A percentile compares a stretch with the other conserved stretches of the same genome.
Evolutionary conservation across 2,329 filamentous ascomycete species (phyloP).

Genomic region (Botrytis sinoallii): DNA sequence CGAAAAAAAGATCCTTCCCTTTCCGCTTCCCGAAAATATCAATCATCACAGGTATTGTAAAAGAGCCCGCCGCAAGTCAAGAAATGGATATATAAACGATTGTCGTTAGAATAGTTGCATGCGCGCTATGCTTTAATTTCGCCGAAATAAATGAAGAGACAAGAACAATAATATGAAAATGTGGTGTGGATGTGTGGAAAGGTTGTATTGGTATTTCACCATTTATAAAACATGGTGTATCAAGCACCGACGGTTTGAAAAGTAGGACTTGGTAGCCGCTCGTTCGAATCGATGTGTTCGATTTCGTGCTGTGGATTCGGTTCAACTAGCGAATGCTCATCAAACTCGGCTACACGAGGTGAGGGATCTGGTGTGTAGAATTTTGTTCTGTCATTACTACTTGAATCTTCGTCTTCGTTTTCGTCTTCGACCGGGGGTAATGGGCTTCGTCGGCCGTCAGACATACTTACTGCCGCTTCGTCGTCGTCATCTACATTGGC

Average conservation of each 20-base stretch:
- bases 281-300: background rate
- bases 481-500: conserved; percentile 48
- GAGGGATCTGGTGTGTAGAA: conserved; percentile 28
- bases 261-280: conserved; percentile 12
- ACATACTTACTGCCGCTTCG: conserved; percentile 58
- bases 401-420: conserved; percentile 24
- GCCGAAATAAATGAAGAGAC: conserved; percentile 11
- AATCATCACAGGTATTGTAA: conserved; percentile 9
- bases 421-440: conserved; percentile 48
- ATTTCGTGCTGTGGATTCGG: background rate
- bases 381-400: conserved; percentile 17
- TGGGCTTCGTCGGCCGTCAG: conserved; percentile 56
- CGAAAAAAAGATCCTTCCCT: conserved; percentile 1
- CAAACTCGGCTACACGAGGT: background rate
- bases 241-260: background rate
- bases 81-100: conserved; percentile 21
- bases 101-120: conserved; percentile 3
- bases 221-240: background rate
- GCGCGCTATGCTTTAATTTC: conserved; percentile 6
- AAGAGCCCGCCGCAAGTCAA: background rate
- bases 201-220: background rate
- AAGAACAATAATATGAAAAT: conserved; percentile 7
- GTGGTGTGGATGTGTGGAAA: background rate
- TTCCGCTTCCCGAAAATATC: conserved; percentile 9
- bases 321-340: conserved; percentile 6